Evolutionary conservation across 2,329 filamentous ascomycete genomes (phyloP), one percentile per base, ranked within the genome.

Genomic region (Parafenestella ontariensis): DNA sequence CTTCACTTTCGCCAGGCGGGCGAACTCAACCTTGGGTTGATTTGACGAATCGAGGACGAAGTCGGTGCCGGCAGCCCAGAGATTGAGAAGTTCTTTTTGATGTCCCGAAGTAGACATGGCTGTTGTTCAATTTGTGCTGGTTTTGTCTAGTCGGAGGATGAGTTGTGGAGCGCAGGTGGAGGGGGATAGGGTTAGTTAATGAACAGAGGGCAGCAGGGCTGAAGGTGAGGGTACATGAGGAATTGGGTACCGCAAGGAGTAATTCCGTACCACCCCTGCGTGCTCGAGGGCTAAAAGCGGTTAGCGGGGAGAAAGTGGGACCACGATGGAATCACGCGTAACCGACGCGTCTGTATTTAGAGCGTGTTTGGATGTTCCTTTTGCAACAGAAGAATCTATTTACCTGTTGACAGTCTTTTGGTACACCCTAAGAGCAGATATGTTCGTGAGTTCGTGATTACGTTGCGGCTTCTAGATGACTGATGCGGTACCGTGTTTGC

Each of bases 21-120:
- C 57, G 39, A 70, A 70, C 34, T 68, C 65, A 21, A 57, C 59
- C 28, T 65, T 65, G 6, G 62, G 59, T 7, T 56, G 51, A 9
- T 41, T 51, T 8, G 39, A 20, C 3, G 13, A 20, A 17, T 62
- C 54, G 15, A 66, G 34, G 8, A 49, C 20, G 33, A 65, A 59
- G 18, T 51, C 24, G 24, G 52, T 55, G 17, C 49, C 59, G 8
- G 52, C 33, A 2, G 61, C 59, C 61, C 59, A 64, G 10, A 52
- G 23, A 15, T 47, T 49, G 26, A 64, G 54, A 40, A 64, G 50
- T 23, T 43, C 50, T 24, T 39, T 45, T 37, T 60, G 61, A 18
- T 37, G 48, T 18, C 55, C 47, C 17, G 53, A 36, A 5, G 58
- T 52, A 53, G 57, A 59, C 23, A 13, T 41, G 6, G 28, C 29